Evolutionary conservation across 2,329 filamentous ascomycete genomes (phyloP), one percentile per base, ranked within the genome.

Genomic region (Parastagonospora avenae): DNA sequence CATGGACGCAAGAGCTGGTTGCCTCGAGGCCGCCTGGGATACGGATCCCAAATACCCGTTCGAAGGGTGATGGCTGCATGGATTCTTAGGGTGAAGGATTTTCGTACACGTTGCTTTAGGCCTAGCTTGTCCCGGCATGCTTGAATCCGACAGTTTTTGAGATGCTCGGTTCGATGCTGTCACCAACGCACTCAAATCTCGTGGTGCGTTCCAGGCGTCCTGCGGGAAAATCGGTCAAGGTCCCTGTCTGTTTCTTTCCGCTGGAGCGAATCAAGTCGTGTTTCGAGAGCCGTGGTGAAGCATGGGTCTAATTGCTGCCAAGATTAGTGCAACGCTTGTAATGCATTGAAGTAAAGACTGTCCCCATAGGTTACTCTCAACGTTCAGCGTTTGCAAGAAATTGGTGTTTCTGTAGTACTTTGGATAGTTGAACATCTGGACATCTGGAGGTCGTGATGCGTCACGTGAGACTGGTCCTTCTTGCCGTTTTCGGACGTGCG

Each of bases 401-500:
- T 24, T 5, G 19, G 5, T 24, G 19, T 24, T 24, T 5, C 19
- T 24, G 19, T 24, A 24, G 19, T 3, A 5, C 19, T 24, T 24
- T 24, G 19, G 19, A 24, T 24, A 24, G 19, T 24, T 24, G 19
- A 24, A 24, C n/a, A n/a, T n/a, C n/a, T n/a, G n/a, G n/a, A n/a
- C n/a, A n/a, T n/a, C n/a, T n/a, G 19, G 33, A 33, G 24, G 2
- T 32, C 16, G 8, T 11, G 14, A 32, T 12, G 29, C 38, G 24
- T 41, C 39, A 43, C 40, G 45, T 44, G 40, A 33, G 11, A 5
- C 44, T 43, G 44, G 44, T 48, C 36, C 33, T 36, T 37, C 16
- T 48, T 52, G 45, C 50, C 36, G 36, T 45, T 52, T 43, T 48
- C 5, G 50, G 50, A 31, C 31, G 43, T 47, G 50, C 44, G 50